These are phyloP conservation scores for Mucor indicus DNA, from an alignment of 371 early-diverging fungal genomes.

Conservation along the genomic window DNA sequence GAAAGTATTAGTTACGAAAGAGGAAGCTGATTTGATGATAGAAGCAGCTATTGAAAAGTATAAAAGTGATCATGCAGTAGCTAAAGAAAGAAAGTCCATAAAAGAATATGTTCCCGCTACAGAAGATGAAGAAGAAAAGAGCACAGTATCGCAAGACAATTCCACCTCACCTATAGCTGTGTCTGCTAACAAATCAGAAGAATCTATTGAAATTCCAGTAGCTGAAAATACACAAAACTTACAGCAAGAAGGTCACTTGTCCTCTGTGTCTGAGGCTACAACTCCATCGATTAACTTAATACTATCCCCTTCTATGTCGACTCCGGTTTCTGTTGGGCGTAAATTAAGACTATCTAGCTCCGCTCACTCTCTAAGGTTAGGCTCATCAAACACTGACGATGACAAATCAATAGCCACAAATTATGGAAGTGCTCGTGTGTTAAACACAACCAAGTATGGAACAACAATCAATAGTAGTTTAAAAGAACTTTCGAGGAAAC, in stretches of 20 bases:
- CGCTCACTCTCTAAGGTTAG: constrained; percentile 20
- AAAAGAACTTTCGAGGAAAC: constrained; percentile 10
- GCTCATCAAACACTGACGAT: constrained; percentile 8
- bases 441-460: constrained; percentile 19
- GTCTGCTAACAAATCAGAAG: no score
- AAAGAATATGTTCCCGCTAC: constrained; percentile 12
- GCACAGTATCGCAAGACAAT: constrained; percentile 6
- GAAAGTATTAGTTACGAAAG: constrained; percentile 18
- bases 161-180: no score
- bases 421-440: constrained; percentile 22
- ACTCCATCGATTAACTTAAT: constrained; percentile 20
- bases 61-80: constrained; percentile 6
- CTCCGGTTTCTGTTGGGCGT: constrained; percentile 15
- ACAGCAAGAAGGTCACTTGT: constrained; percentile 23
- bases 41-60: constrained; percentile 18
- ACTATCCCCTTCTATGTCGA: constrained; percentile 26
- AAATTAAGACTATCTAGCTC: constrained; percentile 17
- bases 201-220: background rate
- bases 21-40: constrained; percentile 15
- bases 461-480: constrained; percentile 4
- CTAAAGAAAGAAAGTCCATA: constrained; percentile 18
- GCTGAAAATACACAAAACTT: constrained; percentile 21
- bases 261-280: no score
- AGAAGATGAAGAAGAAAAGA: constrained; percentile 13
- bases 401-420: no score